Percentiles rank a stretch among this genome's conserved stretches.
These are phyloP conservation scores for Puccinia horiana DNA, from an alignment of 1,284 basidiomycete genomes.

Conservation along the genomic window DNA sequence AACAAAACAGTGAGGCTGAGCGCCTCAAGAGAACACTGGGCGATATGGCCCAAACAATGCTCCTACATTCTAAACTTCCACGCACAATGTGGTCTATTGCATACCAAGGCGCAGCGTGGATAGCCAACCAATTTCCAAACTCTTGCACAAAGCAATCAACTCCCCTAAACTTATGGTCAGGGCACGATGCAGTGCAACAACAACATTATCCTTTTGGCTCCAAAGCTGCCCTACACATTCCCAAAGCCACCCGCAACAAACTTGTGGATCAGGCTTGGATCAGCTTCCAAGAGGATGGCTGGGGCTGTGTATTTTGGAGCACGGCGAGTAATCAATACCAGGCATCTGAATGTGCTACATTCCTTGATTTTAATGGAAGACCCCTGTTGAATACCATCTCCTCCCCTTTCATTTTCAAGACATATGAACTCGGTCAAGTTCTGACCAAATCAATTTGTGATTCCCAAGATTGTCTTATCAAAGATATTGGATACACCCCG, in stretches of 20 bases:
- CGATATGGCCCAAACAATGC: background rate
- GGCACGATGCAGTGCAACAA: background rate
- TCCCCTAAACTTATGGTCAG: background rate
- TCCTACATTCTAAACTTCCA: background rate
- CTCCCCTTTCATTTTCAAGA: background rate
- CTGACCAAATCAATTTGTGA: too few species aligned
- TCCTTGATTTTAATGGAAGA: background rate
- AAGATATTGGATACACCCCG: too few species aligned
- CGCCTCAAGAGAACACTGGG: constrained; percentile 13
- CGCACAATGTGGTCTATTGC: background rate
- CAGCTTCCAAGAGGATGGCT: background rate
- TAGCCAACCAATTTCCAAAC: background rate
- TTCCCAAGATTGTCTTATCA: too few species aligned
- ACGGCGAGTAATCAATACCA: background rate
- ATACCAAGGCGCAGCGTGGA: background rate
- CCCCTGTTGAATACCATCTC: background rate
- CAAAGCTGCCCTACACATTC: background rate
- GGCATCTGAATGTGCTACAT: background rate
- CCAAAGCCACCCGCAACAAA: background rate
- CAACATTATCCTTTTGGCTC: constrained; percentile 10
- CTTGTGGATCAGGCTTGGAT: background rate
- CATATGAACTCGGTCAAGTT: too few species aligned
- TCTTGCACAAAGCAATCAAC: background rate
- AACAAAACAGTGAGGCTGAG: constrained; percentile 24
- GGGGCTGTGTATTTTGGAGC: constrained; percentile 12